Percentiles rank a stretch among this genome's conserved stretches.
These are phyloP conservation scores for Tieghemostelium lacteum DNA, from an alignment of 78 protist genomes.

Conservation along the genomic window DNA sequence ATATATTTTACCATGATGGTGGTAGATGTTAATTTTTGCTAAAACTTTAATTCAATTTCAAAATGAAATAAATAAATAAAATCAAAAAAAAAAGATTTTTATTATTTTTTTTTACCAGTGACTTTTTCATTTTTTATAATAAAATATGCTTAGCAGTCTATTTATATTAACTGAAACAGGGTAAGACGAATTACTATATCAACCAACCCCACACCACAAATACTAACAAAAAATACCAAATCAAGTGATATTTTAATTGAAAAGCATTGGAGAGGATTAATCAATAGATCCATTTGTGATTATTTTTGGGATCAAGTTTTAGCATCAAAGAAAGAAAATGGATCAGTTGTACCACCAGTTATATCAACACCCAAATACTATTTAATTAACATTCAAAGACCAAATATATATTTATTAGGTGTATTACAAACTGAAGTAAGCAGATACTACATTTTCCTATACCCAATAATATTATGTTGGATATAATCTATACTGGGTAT, in stretches of 20 bases:
- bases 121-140: no score
- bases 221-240: neutral
- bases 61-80: no score
- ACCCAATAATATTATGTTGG: no score
- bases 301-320: constrained; percentile 69
- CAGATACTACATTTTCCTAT: no score
- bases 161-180: constrained; percentile 64
- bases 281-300: constrained; percentile 74
- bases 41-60: no score
- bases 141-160: constrained; percentile 64
- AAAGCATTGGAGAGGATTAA: constrained; percentile 86
- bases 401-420: constrained; percentile 46
- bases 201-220: neutral
- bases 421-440: constrained; percentile 25
- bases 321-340: constrained; percentile 18
- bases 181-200: neutral
- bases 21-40: no score
- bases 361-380: constrained; percentile 79
- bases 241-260: constrained; percentile 88
- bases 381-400: constrained; percentile 54
- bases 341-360: constrained; percentile 26
- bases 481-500: no score
- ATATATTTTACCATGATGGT: no score
- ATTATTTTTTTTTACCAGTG: no score
- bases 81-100: no score